A percentile compares a stretch with the other conserved stretches of the same genome.
phyloP scores from a whole-genome alignment of 345 rosid genomes.

The Lepidium didymum region DNA sequence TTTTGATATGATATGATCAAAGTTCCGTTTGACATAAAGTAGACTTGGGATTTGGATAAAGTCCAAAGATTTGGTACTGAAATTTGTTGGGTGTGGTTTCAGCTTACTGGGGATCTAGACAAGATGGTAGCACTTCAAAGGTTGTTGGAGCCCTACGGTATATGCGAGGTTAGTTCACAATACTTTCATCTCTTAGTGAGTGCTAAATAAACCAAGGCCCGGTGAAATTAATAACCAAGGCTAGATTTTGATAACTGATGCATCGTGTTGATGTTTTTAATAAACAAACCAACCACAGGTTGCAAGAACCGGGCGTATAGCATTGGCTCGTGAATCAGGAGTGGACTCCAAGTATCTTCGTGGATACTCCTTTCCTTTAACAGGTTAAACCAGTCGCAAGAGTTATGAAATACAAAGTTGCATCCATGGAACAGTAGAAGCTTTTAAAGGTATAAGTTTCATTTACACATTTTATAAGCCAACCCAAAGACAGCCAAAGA shows the following conservation, averaged over 20 bases:
- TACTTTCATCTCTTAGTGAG: neutral
- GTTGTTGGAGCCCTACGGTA: conserved; percentile 87
- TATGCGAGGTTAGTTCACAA: conserved; percentile 68
- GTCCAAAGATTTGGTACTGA: neutral
- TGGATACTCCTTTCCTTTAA: conserved; percentile 71
- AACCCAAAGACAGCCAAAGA: neutral
- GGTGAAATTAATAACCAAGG: neutral
- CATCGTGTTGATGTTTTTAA: neutral
- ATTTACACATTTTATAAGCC: neutral
- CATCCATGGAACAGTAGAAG: neutral
- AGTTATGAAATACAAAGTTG: neutral
- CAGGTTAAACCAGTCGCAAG: conserved; percentile 1
- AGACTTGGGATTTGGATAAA: neutral
- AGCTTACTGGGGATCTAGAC: conserved; percentile 89
- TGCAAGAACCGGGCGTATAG: conserved; percentile 90
- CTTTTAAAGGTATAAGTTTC: conserved; percentile 16
- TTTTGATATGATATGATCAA: neutral
- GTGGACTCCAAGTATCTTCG: conserved; percentile 84
- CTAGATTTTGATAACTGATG: too few species aligned
- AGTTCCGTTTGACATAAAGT: neutral
- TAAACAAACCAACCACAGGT: conserved; percentile 39
- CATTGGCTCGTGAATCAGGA: conserved; percentile 80
- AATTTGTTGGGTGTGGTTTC: conserved; percentile 13
- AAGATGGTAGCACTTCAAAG: conserved; percentile 96
- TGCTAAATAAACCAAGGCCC: neutral